Evolutionary conservation across 1,284 basidiomycete species (phyloP), one percentile per base, ranked within the genome.

Genomic region (Golubevia pallescens): DNA sequence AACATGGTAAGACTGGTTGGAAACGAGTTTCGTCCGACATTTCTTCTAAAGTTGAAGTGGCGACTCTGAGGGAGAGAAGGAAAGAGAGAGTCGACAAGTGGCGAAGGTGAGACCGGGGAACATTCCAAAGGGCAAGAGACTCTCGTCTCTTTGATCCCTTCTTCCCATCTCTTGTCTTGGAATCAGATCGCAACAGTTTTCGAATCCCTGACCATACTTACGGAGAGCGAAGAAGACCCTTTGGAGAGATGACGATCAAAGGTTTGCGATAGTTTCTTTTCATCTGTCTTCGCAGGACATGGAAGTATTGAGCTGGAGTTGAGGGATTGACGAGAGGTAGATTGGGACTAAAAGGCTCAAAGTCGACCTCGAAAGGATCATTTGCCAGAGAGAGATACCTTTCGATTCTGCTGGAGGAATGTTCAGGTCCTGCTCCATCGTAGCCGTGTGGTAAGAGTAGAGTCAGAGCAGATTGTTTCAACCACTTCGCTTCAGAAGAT

Each of bases 401-500:
- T 83, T 96, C 94, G 51, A 95, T 88, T 32, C 93, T 90, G 60
- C 90, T 92, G 13, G 70, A 1, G 92, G 93, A 0, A 21, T 96
- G 94, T 81, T 96, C 94, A 0, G 94, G 94, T 2, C 94, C 94
- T 14, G 93, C 93, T 24, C 94, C 93, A 75, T 95, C 93, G 21
- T 60, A 69, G 0, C 77, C 77, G 32, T 78, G 77, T 8, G 77
- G 77, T 1, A 78, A 38, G 0, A 77, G 56, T 1, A 78, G 61
- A 3, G 73, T 75, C 57, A 78, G 48, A 0, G 69, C 75, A 65
- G 67, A 70, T 51, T 71, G 74, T 59, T 74, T 24, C 3, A 67
- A 69, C 69, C 69, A 70, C 58, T 70, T 70, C 93, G 93, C 92
- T 86, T 95, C 92, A 14, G 91, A 89, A 1, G 92, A 93, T 0